These are phyloP conservation scores for Lichtheimia corymbifera DNA, from an alignment of 371 early-diverging fungal species.

Conservation along the genomic window DNA sequence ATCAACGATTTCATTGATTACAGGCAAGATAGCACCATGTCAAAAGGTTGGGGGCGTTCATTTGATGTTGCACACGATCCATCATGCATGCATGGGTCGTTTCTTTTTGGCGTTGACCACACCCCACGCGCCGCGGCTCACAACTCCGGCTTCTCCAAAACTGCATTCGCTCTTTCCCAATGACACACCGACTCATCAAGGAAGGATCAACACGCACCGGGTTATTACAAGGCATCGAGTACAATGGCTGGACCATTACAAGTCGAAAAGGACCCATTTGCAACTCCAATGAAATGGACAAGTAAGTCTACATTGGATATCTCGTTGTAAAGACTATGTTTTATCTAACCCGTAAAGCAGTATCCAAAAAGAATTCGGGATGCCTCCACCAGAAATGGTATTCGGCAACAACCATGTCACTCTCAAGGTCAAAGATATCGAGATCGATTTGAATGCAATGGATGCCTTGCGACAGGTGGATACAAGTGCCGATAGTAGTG, in stretches of 20 bases:
- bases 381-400: constrained; percentile 93
- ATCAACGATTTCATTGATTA: too few species aligned
- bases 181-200: constrained; percentile 28
- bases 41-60: too few species aligned
- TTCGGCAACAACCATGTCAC: constrained; percentile 83
- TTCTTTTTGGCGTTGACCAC: too few species aligned
- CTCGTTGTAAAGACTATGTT: too few species aligned
- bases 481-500: constrained; percentile 58
- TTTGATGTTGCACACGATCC: too few species aligned
- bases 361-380: constrained; percentile 60
- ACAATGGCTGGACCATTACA: constrained; percentile 66
- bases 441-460: constrained; percentile 65
- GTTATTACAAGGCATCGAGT: constrained; percentile 52
- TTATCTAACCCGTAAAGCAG: constrained; percentile 20
- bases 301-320: constrained; percentile 36
- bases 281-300: constrained; percentile 71
- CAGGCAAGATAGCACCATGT: too few species aligned
- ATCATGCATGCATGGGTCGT: too few species aligned
- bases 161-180: too few species aligned
- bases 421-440: constrained; percentile 47
- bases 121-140: too few species aligned
- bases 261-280: constrained; percentile 71
- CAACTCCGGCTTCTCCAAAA: too few species aligned
- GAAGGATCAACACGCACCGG: constrained; percentile 37
- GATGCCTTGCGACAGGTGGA: constrained; percentile 80